A percentile compares a stretch with the other conserved stretches of the same genome.
Conservation (phyloP, 1,284 basidiomycete species). For the Trichosporon ovoides region DNA sequence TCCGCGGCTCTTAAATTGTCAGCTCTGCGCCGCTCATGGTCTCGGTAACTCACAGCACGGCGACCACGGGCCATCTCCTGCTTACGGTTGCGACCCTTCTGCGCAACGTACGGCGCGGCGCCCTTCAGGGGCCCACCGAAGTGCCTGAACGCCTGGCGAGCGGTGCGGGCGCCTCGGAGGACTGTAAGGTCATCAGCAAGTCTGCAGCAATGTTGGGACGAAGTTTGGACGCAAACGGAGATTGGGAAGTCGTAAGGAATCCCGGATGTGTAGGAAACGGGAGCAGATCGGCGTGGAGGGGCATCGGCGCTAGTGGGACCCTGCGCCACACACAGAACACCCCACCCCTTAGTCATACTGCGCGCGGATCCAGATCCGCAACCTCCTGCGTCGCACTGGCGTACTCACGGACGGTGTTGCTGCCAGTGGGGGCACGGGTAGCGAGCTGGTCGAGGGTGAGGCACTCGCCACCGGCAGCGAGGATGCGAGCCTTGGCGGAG, state of each 20-base stretch:
- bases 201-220: neutral
- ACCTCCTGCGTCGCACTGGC: conserved; percentile 44
- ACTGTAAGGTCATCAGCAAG: neutral
- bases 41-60: conserved; percentile 48
- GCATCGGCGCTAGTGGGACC: too few species aligned
- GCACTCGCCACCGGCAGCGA: conserved; percentile 90
- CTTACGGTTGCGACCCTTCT: conserved; percentile 98
- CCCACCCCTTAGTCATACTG: too few species aligned
- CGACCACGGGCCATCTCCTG: conserved; percentile 72
- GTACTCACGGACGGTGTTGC: conserved; percentile 68
- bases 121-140: conserved; percentile 61
- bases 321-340: too few species aligned
- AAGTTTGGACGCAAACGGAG: neutral
- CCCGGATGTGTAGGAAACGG: too few species aligned
- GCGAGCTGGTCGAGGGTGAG: conserved; percentile 97
- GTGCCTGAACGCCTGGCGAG: conserved; percentile 91
- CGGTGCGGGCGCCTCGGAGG: conserved; percentile 72
- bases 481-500: conserved; percentile 87
- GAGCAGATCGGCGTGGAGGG: too few species aligned
- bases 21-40: neutral
- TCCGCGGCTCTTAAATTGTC: conserved; percentile 53
- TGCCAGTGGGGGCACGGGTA: conserved; percentile 83
- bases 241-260: too few species aligned
- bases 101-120: conserved; percentile 59
- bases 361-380: conserved; percentile 44